A percentile compares a stretch with the other conserved stretches of the same genome.
Evolutionary conservation across 2,329 filamentous ascomycete species (phyloP).

Genomic region (Fusarium metavorans): DNA sequence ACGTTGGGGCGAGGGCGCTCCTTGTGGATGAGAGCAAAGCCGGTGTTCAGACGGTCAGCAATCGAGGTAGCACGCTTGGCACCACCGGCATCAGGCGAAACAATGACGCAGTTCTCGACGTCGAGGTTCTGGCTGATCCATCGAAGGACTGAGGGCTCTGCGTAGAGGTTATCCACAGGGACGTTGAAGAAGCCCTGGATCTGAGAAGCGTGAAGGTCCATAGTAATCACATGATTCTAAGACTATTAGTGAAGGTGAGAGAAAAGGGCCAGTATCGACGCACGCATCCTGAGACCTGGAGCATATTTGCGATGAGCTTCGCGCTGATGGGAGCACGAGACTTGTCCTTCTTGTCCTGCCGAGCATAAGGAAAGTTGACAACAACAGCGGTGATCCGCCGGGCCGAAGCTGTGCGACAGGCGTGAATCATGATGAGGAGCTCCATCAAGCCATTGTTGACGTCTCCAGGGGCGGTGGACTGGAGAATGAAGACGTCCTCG

Average conservation of each 20-base stretch:
- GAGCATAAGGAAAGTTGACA: conserved; percentile 95
- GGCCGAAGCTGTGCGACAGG: conserved; percentile 77
- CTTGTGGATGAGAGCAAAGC: conserved; percentile 96
- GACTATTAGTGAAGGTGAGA: conserved; percentile 11
- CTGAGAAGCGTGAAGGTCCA: conserved; percentile 94
- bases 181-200: conserved; percentile 97
- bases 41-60: conserved; percentile 88
- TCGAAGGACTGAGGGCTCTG: conserved; percentile 89
- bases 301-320: conserved; percentile 96
- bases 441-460: conserved; percentile 99
- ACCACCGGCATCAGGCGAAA: conserved; percentile 93
- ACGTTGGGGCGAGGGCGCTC: conserved; percentile 89
- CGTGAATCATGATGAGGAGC: conserved; percentile 97
- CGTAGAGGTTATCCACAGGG: conserved; percentile 83
- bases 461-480: conserved; percentile 93
- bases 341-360: conserved; percentile 97
- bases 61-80: conserved; percentile 95
- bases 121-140: conserved; percentile 92
- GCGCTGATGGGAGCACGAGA: conserved; percentile 96
- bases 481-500: conserved; percentile 98
- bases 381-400: conserved; percentile 95
- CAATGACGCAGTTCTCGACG: conserved; percentile 88
- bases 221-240: conserved; percentile 79
- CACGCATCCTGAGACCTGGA: conserved; percentile 88
- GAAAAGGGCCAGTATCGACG: conserved; percentile 25